Conservation (phyloP, 352 stramenopile genomes). For the Phytopythium vexans region DNA sequence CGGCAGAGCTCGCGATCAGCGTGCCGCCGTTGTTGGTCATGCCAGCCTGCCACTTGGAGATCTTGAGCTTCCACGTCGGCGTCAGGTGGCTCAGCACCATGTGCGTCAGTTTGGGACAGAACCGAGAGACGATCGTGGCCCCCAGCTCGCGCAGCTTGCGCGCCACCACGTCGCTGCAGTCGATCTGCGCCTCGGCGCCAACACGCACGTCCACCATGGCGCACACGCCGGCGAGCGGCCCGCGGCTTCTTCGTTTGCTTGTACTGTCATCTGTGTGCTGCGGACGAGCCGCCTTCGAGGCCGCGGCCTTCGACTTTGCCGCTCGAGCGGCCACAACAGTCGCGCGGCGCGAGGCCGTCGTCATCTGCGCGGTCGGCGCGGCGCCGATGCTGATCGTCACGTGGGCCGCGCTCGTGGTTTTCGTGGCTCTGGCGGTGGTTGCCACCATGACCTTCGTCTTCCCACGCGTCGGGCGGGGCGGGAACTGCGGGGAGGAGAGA, state of each 20-base stretch:
- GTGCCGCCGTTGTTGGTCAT: conserved; percentile 14
- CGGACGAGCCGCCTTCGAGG: too few relatives aligned
- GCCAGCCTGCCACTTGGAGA: conserved; percentile 56
- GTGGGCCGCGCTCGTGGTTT: too few relatives aligned
- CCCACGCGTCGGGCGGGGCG: too few relatives aligned
- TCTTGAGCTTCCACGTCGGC: conserved; percentile 63
- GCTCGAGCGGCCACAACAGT: too few relatives aligned
- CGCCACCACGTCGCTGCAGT: conserved; percentile 74
- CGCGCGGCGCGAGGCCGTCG: too few relatives aligned
- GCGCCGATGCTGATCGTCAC: too few relatives aligned
- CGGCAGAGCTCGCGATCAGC: conserved; percentile 1
- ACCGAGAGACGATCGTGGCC: conserved; percentile 63
- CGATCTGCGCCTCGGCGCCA: conserved; percentile 62
- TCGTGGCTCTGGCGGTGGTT: too few relatives aligned
- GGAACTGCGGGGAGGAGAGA: too few relatives aligned
- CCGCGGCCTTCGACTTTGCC: too few relatives aligned
- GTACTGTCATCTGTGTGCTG: too few relatives aligned
- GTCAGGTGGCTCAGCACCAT: conserved; percentile 75
- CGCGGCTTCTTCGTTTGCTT: not conserved
- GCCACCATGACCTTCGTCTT: too few relatives aligned
- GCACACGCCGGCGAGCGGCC: conserved; percentile 43
- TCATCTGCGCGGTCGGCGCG: too few relatives aligned
- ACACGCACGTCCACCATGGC: conserved; percentile 79
- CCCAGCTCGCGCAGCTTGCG: conserved; percentile 63
- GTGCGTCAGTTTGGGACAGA: conserved; percentile 67